These are phyloP conservation scores for Schizosaccharomyces cryophilus DNA, from an alignment of 805 yeast genomes.

Conservation along the genomic window DNA sequence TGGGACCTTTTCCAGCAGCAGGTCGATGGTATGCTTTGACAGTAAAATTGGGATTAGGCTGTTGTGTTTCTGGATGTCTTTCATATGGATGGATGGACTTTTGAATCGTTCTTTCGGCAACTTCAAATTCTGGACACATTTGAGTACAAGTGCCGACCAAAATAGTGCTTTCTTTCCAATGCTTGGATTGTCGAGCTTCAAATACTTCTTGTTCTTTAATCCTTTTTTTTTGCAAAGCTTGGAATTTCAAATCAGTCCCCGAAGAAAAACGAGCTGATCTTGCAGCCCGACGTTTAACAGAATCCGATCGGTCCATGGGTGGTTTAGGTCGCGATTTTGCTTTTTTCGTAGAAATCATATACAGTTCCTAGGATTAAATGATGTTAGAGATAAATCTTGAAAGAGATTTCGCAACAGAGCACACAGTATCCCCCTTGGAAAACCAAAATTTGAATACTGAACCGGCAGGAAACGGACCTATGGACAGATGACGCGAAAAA, in stretches of 20 bases:
- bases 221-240: background rate
- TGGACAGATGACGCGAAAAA: too few relatives aligned
- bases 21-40: conserved; percentile 88
- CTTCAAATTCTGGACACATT: conserved; percentile 88
- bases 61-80: conserved; percentile 33
- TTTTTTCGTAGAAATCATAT: background rate
- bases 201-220: background rate
- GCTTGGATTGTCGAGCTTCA: background rate
- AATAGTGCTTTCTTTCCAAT: conserved; percentile 8
- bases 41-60: conserved; percentile 35
- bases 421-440: too few relatives aligned
- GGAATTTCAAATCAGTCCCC: background rate
- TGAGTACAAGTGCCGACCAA: conserved; percentile 75
- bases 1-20: conserved; percentile 95
- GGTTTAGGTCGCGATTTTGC: background rate
- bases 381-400: too few relatives aligned
- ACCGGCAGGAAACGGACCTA: too few relatives aligned
- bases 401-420: too few relatives aligned
- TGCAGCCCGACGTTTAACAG: background rate
- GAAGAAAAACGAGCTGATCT: background rate
- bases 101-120: conserved; percentile 66
- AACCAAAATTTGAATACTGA: too few relatives aligned
- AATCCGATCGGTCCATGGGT: background rate
- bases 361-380: too few relatives aligned
- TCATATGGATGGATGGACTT: conserved; percentile 66